A percentile compares a stretch with the other conserved stretches of the same genome.
Conservation (phyloP, 345 rosid species). For the Eucalyptus victrix region DNA sequence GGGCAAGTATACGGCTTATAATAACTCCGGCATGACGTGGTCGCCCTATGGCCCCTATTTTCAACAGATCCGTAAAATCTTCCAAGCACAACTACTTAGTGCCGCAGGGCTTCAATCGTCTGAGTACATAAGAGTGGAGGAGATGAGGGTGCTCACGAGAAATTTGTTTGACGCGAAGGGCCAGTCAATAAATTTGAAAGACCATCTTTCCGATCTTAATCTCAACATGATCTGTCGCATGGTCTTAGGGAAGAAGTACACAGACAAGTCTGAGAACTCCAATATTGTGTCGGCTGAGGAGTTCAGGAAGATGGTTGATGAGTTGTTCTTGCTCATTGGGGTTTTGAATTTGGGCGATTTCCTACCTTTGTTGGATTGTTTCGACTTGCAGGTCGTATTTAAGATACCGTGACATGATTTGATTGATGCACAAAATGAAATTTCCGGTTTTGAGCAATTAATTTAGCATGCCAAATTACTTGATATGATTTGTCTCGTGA, state of each 20-base stretch:
- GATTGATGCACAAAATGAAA: neutral
- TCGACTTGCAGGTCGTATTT: neutral
- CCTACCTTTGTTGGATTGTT: neutral
- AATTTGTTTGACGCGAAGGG: neutral
- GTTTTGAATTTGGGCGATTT: constrained; percentile 1
- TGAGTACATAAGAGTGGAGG: constrained; percentile 38
- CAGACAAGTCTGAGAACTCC: neutral
- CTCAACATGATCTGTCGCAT: constrained; percentile 29
- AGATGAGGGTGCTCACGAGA: constrained; percentile 2
- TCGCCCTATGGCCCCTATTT: constrained; percentile 41
- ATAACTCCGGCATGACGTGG: constrained; percentile 35
- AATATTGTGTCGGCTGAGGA: constrained; percentile 19
- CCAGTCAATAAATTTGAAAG: neutral
- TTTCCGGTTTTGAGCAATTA: neutral
- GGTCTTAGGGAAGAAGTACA: constrained; percentile 51
- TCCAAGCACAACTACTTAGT: constrained; percentile 33
- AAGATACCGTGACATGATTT: neutral
- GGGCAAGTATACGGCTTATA: constrained; percentile 44
- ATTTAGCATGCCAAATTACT: neutral
- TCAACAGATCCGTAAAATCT: constrained; percentile 39
- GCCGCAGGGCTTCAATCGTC: constrained; percentile 24
- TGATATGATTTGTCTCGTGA: neutral
- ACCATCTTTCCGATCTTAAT: neutral
- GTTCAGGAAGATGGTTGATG: constrained; percentile 42
- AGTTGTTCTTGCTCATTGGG: constrained; percentile 11